Conservation (phyloP, 208 protist species). For the Crithidia sp. region DNA sequence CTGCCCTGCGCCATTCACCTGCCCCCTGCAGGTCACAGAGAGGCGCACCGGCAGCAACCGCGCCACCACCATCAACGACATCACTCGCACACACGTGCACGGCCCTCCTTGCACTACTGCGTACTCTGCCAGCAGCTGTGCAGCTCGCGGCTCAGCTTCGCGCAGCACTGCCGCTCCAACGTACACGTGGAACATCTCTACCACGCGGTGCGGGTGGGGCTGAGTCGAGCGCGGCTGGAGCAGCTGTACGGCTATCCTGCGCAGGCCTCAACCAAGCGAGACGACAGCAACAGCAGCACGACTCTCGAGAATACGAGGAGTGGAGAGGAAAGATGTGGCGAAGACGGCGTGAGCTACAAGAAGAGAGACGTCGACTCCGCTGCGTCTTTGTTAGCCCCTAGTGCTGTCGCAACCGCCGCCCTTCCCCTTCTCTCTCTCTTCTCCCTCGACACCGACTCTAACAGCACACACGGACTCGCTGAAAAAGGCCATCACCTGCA, state of each 20-base stretch:
- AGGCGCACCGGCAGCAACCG: no score
- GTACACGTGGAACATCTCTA: constrained; percentile 58
- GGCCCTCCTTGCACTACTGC: constrained; percentile 41
- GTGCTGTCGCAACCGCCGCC: not conserved
- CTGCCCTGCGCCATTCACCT: constrained; percentile 27
- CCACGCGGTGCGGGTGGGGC: constrained; percentile 43
- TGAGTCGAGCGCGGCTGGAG: constrained; percentile 16
- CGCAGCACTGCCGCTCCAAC: constrained; percentile 46
- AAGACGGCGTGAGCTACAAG: no score
- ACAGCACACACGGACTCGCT: no score
- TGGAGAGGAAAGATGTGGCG: not conserved
- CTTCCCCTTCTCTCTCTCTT: constrained; percentile 25
- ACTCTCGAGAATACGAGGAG: not conserved
- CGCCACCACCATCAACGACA: no score
- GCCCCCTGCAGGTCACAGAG: not conserved
- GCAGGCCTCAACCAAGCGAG: no score
- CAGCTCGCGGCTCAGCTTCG: constrained; percentile 10
- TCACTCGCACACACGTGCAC: not conserved
- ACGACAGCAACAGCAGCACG: not conserved
- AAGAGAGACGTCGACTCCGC: not conserved
- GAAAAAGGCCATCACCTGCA: no score
- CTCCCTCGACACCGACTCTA: not conserved
- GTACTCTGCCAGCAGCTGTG: constrained; percentile 55
- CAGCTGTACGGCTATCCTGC: constrained; percentile 17
- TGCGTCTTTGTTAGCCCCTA: not conserved